phyloP scores from a whole-genome alignment of 23 red algal species.

The Cyanidioschyzon merolae region DNA sequence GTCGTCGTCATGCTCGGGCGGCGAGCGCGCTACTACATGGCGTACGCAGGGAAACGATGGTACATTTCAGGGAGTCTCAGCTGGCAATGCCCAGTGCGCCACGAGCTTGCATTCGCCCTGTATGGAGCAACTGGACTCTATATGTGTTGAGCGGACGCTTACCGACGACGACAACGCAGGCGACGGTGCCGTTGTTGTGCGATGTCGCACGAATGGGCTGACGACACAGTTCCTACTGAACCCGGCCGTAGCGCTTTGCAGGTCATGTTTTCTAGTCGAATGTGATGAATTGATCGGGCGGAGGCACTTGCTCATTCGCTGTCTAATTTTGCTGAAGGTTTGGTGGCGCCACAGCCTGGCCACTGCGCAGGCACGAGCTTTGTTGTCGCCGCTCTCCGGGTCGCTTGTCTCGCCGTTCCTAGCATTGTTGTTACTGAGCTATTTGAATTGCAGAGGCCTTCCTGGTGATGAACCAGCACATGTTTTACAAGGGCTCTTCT shows the following conservation, averaged over 20 bases:
- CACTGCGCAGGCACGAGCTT: background rate
- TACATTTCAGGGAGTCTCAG: too few species aligned
- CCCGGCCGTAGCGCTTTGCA: constrained; percentile 12
- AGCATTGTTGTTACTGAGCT: constrained; percentile 9
- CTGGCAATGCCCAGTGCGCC: too few species aligned
- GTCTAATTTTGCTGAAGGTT: constrained; percentile 20
- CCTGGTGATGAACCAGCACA: constrained; percentile 20
- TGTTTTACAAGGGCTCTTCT: constrained; percentile 16
- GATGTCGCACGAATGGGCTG: too few species aligned
- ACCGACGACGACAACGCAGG: too few species aligned
- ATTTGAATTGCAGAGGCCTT: constrained; percentile 16
- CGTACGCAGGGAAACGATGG: too few species aligned
- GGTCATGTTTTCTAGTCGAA: constrained; percentile 21
- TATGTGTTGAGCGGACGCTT: too few species aligned
- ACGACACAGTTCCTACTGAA: constrained; percentile 21
- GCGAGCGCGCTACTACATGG: too few species aligned
- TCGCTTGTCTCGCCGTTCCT: background rate
- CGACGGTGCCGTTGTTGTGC: too few species aligned
- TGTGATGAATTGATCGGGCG: constrained; percentile 25
- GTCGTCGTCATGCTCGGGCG: too few species aligned
- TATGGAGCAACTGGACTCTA: too few species aligned
- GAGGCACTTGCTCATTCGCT: constrained; percentile 23
- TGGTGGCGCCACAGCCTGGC: constrained; percentile 13
- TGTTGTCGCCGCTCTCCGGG: background rate
- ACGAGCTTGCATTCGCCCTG: too few species aligned